Evolutionary conservation across 176 grass and related monocot species (phyloP).

Genomic region (Alopecurus myosuroides): DNA sequence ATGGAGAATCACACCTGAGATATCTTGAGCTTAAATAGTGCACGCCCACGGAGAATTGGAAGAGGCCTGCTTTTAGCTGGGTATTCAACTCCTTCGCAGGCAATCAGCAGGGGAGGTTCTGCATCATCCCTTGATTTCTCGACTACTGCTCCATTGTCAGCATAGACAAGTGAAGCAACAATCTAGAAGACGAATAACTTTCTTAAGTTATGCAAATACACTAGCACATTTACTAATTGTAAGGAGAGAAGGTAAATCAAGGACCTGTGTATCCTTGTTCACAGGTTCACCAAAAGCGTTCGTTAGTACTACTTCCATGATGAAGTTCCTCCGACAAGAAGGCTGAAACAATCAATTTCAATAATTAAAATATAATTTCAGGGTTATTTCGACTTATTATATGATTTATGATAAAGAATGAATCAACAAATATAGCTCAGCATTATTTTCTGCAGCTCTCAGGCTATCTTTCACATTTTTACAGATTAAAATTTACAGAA

Average conservation of each 20-base stretch:
- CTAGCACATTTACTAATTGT: not conserved
- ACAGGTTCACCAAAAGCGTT: constrained; percentile 64
- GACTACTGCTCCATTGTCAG: constrained; percentile 70
- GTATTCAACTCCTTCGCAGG: constrained; percentile 84
- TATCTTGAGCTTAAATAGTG: constrained; percentile 89
- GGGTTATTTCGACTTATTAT: not conserved
- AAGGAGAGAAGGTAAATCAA: constrained; percentile 8
- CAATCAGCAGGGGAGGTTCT: constrained; percentile 80
- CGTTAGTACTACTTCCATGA: constrained; percentile 68
- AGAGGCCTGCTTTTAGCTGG: constrained; percentile 72
- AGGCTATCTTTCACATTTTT: constrained; percentile 7
- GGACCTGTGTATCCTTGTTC: constrained; percentile 72
- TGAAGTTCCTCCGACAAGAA: constrained; percentile 88
- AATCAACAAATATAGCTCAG: not conserved
- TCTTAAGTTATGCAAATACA: constrained; percentile 6
- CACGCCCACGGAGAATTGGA: constrained; percentile 61
- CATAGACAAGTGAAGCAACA: constrained; percentile 80
- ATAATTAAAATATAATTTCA: not conserved
- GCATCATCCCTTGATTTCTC: constrained; percentile 86
- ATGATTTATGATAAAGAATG: not conserved
- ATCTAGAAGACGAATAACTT: constrained; percentile 52
- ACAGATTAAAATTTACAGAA: constrained; percentile 1
- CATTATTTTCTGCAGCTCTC: constrained; percentile 12
- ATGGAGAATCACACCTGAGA: constrained; percentile 58
- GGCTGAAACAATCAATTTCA: constrained; percentile 51